A percentile compares a stretch with the other conserved stretches of the same genome.
Conservation (phyloP, 805 yeast species). For the Barnettozyma sucrosica region DNA sequence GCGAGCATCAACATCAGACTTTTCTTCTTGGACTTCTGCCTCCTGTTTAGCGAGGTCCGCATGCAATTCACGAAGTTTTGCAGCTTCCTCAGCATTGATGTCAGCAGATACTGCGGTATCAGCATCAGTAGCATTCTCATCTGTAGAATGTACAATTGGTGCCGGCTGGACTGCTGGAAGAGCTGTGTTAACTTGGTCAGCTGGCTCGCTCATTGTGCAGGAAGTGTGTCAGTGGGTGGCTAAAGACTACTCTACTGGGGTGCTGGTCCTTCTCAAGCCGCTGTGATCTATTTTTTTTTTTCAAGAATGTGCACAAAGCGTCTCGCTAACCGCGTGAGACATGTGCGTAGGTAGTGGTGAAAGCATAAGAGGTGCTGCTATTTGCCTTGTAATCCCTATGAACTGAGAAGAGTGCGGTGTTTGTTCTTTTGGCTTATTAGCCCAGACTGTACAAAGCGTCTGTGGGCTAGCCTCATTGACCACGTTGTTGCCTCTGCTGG, state of each 20-base stretch:
- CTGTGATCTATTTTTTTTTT: too few species aligned
- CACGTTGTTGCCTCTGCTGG: background rate
- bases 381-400: too few species aligned
- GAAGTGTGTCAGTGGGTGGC: background rate
- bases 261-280: too few species aligned
- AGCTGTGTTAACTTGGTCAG: constrained; percentile 4
- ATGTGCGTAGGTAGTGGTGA: background rate
- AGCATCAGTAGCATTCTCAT: background rate
- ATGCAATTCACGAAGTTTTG: constrained; percentile 54
- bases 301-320: background rate
- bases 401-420: too few species aligned
- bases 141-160: background rate
- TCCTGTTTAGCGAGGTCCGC: constrained; percentile 39
- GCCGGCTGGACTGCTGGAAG: constrained; percentile 1
- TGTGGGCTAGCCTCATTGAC: background rate
- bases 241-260: background rate
- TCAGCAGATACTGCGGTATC: constrained; percentile 1
- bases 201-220: constrained; percentile 10
- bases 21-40: constrained; percentile 38
- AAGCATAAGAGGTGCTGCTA: too few species aligned
- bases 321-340: background rate
- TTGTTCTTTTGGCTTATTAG: too few species aligned
- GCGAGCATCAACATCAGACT: constrained; percentile 67
- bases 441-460: background rate
- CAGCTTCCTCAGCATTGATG: constrained; percentile 47